phyloP scores from a whole-genome alignment of 2,329 filamentous ascomycete species.

The Xylariaceae sp. region DNA sequence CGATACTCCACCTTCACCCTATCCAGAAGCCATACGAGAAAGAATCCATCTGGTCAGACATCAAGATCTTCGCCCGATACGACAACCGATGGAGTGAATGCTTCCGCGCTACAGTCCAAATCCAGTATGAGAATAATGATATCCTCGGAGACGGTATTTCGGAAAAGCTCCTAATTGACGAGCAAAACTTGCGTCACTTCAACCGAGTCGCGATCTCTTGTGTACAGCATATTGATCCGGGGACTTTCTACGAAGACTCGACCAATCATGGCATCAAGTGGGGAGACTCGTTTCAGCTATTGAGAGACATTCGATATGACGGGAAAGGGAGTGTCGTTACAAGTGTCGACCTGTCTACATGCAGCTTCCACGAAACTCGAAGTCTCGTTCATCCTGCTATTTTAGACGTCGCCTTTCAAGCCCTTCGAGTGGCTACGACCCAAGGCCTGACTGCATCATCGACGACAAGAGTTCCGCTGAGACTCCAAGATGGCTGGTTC shows the following conservation, averaged over 20 bases:
- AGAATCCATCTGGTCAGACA: constrained; percentile 11
- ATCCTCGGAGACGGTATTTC: constrained; percentile 13
- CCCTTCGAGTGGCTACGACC: constrained; percentile 21
- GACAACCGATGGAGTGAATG: neutral
- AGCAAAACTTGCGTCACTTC: constrained; percentile 10
- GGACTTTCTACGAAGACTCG: constrained; percentile 25
- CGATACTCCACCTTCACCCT: constrained; percentile 15
- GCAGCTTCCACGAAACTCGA: constrained; percentile 13
- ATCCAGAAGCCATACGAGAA: constrained; percentile 8
- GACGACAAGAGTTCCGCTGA: constrained; percentile 26
- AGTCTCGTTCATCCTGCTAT: constrained; percentile 33
- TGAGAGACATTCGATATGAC: constrained; percentile 28
- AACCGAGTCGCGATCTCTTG: constrained; percentile 14
- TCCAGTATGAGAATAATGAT: constrained; percentile 21
- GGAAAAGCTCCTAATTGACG: constrained; percentile 9
- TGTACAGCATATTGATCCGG: constrained; percentile 19
- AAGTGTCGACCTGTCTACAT: constrained; percentile 16
- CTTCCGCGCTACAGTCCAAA: constrained; percentile 7
- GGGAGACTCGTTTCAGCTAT: constrained; percentile 26
- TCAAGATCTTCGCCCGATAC: constrained; percentile 11
- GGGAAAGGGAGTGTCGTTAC: constrained; percentile 17
- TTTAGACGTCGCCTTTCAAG: constrained; percentile 32
- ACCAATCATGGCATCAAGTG: constrained; percentile 25
- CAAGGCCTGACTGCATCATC: constrained; percentile 12
- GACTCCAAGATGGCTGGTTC: constrained; percentile 29